Conservation (phyloP, 495 filamentous ascomycete species). For the Chaetomium tenue region DNA sequence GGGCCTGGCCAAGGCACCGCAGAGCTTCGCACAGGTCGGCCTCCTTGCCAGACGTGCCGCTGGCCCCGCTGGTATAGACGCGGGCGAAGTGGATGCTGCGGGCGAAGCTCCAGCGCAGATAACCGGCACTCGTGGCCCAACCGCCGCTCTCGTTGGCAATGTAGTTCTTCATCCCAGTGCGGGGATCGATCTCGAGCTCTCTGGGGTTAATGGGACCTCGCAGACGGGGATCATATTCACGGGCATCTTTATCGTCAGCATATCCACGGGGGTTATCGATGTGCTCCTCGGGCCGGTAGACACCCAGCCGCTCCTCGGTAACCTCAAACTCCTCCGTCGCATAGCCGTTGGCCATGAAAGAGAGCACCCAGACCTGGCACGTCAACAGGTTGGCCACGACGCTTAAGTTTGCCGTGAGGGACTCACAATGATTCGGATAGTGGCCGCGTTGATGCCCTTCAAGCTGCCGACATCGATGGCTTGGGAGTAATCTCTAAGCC, state of each 20-base stretch:
- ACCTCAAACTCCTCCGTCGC: constrained; percentile 98
- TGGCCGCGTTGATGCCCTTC: constrained; percentile 83
- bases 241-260: constrained; percentile 82
- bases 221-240: constrained; percentile 78
- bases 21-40: constrained; percentile 88
- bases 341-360: constrained; percentile 91
- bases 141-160: constrained; percentile 84
- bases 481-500: constrained; percentile 76
- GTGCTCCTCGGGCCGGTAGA: constrained; percentile 93
- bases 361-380: constrained; percentile 70
- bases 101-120: constrained; percentile 78
- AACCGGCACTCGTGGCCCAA: constrained; percentile 88
- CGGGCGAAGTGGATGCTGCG: constrained; percentile 88
- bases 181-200: constrained; percentile 78
- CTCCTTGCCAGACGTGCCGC: constrained; percentile 64
- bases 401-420: neutral
- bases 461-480: constrained; percentile 90
- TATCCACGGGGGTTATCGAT: constrained; percentile 91
- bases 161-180: constrained; percentile 98
- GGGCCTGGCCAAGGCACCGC: constrained; percentile 77
- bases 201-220: constrained; percentile 68
- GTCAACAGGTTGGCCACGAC: constrained; percentile 10
- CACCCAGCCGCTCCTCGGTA: constrained; percentile 82
- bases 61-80: constrained; percentile 72
- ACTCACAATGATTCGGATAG: constrained; percentile 74